Evolutionary conservation across 306 rosid genomes (phyloP), one percentile per base, ranked within the genome.

Genomic region (Nissolia schottii): DNA sequence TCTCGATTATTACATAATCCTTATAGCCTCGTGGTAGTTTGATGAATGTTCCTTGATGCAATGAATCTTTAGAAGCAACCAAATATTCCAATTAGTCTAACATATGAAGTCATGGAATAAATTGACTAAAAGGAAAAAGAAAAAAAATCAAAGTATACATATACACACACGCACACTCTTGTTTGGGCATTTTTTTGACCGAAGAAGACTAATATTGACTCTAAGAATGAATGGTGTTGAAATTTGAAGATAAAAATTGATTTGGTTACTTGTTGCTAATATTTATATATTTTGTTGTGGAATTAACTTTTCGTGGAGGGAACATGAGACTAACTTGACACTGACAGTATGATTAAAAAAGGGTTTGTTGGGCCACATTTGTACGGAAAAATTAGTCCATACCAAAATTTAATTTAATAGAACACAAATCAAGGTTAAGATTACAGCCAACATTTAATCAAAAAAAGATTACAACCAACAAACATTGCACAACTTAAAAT

Each of bases 311-410:
- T 31, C 5, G 65, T 6, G 65, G 45, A 48, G 40, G 45, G n/a
- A 16, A 63, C 58, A 57, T 23, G 53, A 67, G 59, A 32, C 40
- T 46, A 65, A 56, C 68, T 3, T 56, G 74, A 76, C 23, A 10
- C 27, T 31, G 23, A 16, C 24, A 29, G 24, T 12, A 49, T 58
- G 43, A 51, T 60, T 3, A 40, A 53, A 58, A 43, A 40, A 32
- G 28, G 19, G 18, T 18, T 56, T 77, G 79, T 73, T 72, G 77
- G 65, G 68, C 40, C 28, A 70, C 64, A 67, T 62, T 24, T 68
- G 73, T 60, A 72, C n/a, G n/a, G n/a, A n/a, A n/a, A n/a, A n/a
- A n/a, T n/a, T n/a, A n/a, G 12, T 45, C 40, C n/a, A n/a, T n/a
- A n/a, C n/a, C n/a, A n/a, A n/a, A n/a, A 59, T 29, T 13, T 15